Percentiles rank a stretch among this genome's conserved stretches.
Evolutionary conservation across 495 filamentous ascomycete species (phyloP).

Genomic region (Penicillium paradoxum): DNA sequence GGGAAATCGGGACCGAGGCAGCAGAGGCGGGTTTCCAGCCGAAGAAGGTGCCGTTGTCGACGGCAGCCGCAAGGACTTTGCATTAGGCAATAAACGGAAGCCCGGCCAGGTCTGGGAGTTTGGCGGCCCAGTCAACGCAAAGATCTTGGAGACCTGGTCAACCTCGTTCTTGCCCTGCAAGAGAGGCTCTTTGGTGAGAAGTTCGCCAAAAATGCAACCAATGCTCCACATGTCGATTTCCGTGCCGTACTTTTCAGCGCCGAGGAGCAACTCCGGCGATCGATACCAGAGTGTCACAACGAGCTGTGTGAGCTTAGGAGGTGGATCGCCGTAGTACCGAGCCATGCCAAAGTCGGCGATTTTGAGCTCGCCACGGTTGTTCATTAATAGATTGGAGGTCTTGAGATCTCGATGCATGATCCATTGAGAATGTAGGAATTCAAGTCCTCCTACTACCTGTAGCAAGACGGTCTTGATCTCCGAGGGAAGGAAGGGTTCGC

Average conservation of each 20-base stretch:
- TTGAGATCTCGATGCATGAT: slow-evolving; percentile 97
- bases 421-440: slow-evolving; percentile 84
- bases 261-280: slow-evolving; percentile 83
- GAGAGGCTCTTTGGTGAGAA: slow-evolving; percentile 76
- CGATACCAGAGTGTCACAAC: slow-evolving; percentile 99
- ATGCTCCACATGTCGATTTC: slow-evolving; percentile 94
- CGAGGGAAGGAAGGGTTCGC: slow-evolving; percentile 86
- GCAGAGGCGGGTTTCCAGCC: slow-evolving; percentile 23
- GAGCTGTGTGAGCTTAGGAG: slow-evolving; percentile 80
- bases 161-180: slow-evolving; percentile 94
- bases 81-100: slow-evolving; percentile 86
- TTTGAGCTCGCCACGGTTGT: slow-evolving; percentile 92
- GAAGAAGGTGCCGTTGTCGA: slow-evolving; percentile 28
- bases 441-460: slow-evolving; percentile 76
- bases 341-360: slow-evolving; percentile 98
- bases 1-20: slow-evolving; percentile 68
- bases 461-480: slow-evolving; percentile 87
- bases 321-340: slow-evolving; percentile 78
- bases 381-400: slow-evolving; percentile 91
- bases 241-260: slow-evolving; percentile 66
- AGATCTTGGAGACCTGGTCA: slow-evolving; percentile 78
- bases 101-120: slow-evolving; percentile 80
- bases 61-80: slow-evolving; percentile 77
- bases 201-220: slow-evolving; percentile 94
- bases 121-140: slow-evolving; percentile 85